Evolutionary conservation across 176 grass and related monocot species (phyloP).

Genomic region (Triticum aestivum): DNA sequence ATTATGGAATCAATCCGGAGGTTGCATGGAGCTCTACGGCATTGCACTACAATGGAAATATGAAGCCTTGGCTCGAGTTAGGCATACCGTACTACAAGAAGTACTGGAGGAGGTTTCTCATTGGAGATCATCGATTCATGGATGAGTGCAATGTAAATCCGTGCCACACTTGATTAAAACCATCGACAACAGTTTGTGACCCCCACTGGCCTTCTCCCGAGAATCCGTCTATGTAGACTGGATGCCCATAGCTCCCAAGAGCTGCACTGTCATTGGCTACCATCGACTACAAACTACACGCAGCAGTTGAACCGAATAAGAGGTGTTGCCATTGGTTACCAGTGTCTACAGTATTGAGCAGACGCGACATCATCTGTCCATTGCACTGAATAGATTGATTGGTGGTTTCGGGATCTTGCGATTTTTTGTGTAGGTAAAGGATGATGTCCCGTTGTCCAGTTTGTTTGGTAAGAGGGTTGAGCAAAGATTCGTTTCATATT

Average conservation of each 20-base stretch:
- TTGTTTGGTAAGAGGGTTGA: slow-evolving; percentile 7
- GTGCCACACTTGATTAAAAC: slow-evolving; percentile 23
- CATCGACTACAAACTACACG: neutral
- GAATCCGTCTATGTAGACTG: neutral
- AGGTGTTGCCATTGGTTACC: neutral
- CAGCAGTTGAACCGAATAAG: slow-evolving; percentile 9
- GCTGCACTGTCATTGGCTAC: neutral
- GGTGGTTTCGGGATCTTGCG: neutral
- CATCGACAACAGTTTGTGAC: neutral
- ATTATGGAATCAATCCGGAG: too few species aligned
- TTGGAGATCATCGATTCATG: neutral
- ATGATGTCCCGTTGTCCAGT: neutral
- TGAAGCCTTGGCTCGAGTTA: too few species aligned
- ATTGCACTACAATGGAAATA: too few species aligned
- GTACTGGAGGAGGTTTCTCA: too few species aligned
- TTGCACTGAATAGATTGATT: slow-evolving; percentile 4
- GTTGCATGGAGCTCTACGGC: too few species aligned
- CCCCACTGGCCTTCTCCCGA: neutral
- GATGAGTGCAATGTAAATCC: slow-evolving; percentile 84
- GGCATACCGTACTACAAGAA: too few species aligned
- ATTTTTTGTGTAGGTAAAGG: neutral
- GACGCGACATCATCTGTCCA: slow-evolving; percentile 8
- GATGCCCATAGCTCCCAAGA: neutral
- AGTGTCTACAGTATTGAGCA: neutral
- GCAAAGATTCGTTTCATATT: slow-evolving; percentile 15